Percentiles rank a stretch among this genome's conserved stretches.
phyloP scores from a whole-genome alignment of 306 rosid species.

The Geum urbanum region DNA sequence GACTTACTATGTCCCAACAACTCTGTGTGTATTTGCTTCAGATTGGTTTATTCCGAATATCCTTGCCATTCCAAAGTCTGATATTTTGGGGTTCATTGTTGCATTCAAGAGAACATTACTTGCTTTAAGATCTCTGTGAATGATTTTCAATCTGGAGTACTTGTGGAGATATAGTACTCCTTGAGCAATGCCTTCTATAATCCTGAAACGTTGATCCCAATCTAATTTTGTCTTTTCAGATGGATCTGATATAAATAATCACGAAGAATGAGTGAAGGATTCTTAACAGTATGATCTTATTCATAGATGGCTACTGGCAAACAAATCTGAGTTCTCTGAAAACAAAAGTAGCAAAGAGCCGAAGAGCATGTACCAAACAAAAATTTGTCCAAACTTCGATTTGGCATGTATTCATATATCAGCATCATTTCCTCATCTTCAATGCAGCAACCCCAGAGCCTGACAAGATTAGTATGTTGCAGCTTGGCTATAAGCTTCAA shows the following conservation, averaged over 20 bases:
- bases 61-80: slow-evolving; percentile 23
- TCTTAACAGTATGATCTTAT: no score
- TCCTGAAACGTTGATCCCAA: slow-evolving; percentile 37
- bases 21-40: slow-evolving; percentile 13
- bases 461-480: slow-evolving; percentile 47
- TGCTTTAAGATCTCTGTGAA: slow-evolving; percentile 26
- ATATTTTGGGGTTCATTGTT: slow-evolving; percentile 19
- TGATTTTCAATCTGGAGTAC: slow-evolving; percentile 21
- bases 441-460: slow-evolving; percentile 41
- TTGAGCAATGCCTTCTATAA: slow-evolving; percentile 21
- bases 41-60: slow-evolving; percentile 13
- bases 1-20: slow-evolving; percentile 25
- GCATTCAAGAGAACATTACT: slow-evolving; percentile 20
- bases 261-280: neutral
- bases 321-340: no score
- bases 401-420: slow-evolving; percentile 47
- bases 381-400: slow-evolving; percentile 44
- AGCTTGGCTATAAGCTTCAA: slow-evolving; percentile 43
- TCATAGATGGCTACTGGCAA: no score
- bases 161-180: slow-evolving; percentile 25
- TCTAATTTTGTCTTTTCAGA: neutral
- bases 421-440: slow-evolving; percentile 41
- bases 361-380: slow-evolving; percentile 52
- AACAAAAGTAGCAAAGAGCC: no score
- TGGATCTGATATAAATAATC: neutral